These are phyloP conservation scores for Hypholoma fasciculare DNA, from an alignment of 768 basidiomycete genomes.

Conservation along the genomic window DNA sequence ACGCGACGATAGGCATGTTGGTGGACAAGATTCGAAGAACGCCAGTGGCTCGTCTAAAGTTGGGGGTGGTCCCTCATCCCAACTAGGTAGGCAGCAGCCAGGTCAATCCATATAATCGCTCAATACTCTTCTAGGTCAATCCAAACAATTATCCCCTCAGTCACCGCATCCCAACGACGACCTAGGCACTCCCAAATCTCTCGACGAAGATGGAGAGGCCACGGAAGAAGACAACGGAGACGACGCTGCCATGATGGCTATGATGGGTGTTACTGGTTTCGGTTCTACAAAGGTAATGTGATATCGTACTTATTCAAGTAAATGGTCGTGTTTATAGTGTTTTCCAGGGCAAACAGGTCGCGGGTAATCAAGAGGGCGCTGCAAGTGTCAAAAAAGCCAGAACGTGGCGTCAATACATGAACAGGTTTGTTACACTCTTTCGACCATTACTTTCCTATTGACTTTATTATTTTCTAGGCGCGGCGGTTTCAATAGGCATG, in stretches of 20 bases:
- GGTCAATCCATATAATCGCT: background rate
- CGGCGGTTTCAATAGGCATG: conserved; percentile 84
- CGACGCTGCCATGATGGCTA: conserved; percentile 80
- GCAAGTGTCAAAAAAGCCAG: conserved; percentile 75
- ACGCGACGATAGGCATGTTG: conserved; percentile 13
- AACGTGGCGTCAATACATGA: conserved; percentile 99
- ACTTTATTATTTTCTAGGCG: conserved; percentile 45
- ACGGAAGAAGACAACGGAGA: conserved; percentile 62
- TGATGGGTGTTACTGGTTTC: conserved; percentile 90
- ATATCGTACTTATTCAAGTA: background rate
- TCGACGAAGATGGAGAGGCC: conserved; percentile 45
- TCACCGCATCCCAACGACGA: conserved; percentile 35
- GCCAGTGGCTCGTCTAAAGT: conserved; percentile 9
- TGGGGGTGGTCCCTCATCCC: conserved; percentile 6
- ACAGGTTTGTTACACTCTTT: conserved; percentile 54
- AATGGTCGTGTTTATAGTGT: background rate
- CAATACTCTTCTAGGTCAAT: conserved; percentile 11
- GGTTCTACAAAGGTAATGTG: conserved; percentile 79
- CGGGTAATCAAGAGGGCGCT: conserved; percentile 78
- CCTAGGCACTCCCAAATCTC: conserved; percentile 37
- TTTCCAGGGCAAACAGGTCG: conserved; percentile 71
- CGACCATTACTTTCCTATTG: background rate
- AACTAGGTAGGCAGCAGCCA: conserved; percentile 4
- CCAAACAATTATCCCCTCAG: conserved; percentile 10
- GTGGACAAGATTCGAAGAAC: conserved; percentile 11